Conservation (phyloP, 2,329 filamentous ascomycete species). For the Immersiporthe knoxdaviesiana region DNA sequence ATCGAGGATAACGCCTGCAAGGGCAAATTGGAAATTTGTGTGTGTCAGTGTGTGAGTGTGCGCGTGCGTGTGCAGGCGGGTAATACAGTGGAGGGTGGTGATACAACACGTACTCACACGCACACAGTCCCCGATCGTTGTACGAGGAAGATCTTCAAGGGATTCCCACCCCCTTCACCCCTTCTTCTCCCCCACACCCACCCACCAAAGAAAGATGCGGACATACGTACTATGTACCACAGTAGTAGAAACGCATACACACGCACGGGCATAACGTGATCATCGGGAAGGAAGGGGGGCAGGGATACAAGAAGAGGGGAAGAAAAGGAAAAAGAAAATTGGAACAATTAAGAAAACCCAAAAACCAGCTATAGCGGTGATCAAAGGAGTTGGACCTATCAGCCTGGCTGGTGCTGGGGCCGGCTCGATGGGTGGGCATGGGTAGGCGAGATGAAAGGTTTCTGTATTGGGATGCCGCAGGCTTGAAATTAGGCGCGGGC, state of each 20-base stretch:
- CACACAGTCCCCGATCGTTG: background rate
- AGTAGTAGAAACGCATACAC: background rate
- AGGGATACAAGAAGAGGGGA: background rate
- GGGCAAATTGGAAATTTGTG: slow-evolving; percentile 19
- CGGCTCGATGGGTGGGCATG: background rate
- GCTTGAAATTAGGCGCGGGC: slow-evolving; percentile 3
- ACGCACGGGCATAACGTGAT: background rate
- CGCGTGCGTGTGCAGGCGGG: background rate
- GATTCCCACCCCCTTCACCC: background rate
- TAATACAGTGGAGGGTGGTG: background rate
- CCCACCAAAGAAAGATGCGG: background rate
- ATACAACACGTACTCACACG: background rate
- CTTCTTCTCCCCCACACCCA: background rate
- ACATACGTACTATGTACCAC: background rate
- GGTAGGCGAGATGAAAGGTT: slow-evolving; percentile 17
- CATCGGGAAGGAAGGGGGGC: background rate
- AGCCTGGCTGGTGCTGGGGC: background rate
- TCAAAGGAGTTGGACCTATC: slow-evolving; percentile 6
- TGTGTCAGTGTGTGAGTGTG: background rate
- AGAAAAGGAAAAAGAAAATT: background rate
- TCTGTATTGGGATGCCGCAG: slow-evolving; percentile 3
- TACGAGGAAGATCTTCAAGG: background rate
- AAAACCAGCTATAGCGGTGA: background rate
- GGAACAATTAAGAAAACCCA: background rate
- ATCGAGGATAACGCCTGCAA: slow-evolving; percentile 21